A percentile compares a stretch with the other conserved stretches of the same genome.
These are phyloP conservation scores for Teunomyces cretensis DNA, from an alignment of 805 yeast genomes.

Conservation along the genomic window DNA sequence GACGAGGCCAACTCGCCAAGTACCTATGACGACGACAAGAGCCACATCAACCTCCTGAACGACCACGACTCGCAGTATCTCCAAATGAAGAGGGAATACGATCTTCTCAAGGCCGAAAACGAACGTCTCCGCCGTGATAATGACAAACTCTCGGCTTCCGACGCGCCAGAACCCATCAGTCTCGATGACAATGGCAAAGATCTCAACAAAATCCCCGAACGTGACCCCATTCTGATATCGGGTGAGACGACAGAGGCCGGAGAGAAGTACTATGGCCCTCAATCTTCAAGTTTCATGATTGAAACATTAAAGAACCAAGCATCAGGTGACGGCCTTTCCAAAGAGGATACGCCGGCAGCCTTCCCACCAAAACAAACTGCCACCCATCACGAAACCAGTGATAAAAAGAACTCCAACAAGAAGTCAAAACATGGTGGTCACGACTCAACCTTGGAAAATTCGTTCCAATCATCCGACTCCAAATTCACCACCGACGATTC, in stretches of 20 bases:
- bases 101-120: slow-evolving; percentile 20
- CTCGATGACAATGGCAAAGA: not conserved
- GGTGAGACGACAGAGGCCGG: slow-evolving; percentile 42
- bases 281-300: slow-evolving; percentile 49
- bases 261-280: slow-evolving; percentile 52
- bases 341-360: slow-evolving; percentile 20
- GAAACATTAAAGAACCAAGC: slow-evolving; percentile 29
- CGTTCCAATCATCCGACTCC: slow-evolving; percentile 11
- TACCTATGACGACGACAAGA: not conserved
- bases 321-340: slow-evolving; percentile 17
- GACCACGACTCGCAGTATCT: not conserved
- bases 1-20: slow-evolving; percentile 10
- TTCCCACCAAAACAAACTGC: not conserved
- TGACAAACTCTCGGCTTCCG: slow-evolving; percentile 11
- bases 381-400: slow-evolving; percentile 4
- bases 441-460: slow-evolving; percentile 2
- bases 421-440: not conserved
- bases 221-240: slow-evolving; percentile 16
- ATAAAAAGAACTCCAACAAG: not conserved
- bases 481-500: slow-evolving; percentile 9
- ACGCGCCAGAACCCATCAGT: slow-evolving; percentile 5
- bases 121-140: slow-evolving; percentile 18
- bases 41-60: not conserved
- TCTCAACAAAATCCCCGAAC: not conserved
- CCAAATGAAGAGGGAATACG: slow-evolving; percentile 15